Evolutionary conservation across 1,139 yeast species (phyloP), one percentile per base, ranked within the genome.

Genomic region (Hemisphaericaspora xylofermentans): DNA sequence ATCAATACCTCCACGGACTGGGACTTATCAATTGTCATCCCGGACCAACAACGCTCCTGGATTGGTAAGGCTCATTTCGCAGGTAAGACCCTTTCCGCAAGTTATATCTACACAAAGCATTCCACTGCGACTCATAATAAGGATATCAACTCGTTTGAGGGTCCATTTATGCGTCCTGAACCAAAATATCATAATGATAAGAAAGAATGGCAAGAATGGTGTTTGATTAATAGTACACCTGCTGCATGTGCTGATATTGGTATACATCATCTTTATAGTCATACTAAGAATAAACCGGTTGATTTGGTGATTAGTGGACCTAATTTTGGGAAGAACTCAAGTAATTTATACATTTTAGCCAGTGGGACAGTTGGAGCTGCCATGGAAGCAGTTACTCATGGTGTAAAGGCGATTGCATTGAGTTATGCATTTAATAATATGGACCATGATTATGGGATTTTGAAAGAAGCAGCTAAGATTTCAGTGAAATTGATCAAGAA

Each of bases 301-400:
- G 98, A 93, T 63, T 68, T 93, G 48, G 96, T 93, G 3, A 63
- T 93, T 15, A 85, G 95, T 42, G 98, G 98, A 0, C 98, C 98
- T 7, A 93, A 93, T 60, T 93, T 85, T 52, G 98, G 98, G 21
- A 80, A 95, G 57, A 93, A 93, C 62, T 82, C 96, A 2, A 80
- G 93, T 29, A 88, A 94, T n/a, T 77, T 93, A 35, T 93, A 89
- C 60, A 86, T 89, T 43, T 76, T 93, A 55, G 82, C 96, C 9
- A 84, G 94, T 52, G 98, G 98, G n/a, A 93, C 98, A 1, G 86
- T 93, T 21, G 98, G 98, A 19, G 98, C 96, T 1, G 95, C 97
- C 0, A 80, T 91, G 89, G 98, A 93, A 63, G 95, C 93, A 1
- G 88, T 86, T 2, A 78, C 93, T 34, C 83, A 88, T 46, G 91